These are phyloP conservation scores for Globisporangium canariense DNA, from an alignment of 352 stramenopile species.

Conservation along the genomic window DNA sequence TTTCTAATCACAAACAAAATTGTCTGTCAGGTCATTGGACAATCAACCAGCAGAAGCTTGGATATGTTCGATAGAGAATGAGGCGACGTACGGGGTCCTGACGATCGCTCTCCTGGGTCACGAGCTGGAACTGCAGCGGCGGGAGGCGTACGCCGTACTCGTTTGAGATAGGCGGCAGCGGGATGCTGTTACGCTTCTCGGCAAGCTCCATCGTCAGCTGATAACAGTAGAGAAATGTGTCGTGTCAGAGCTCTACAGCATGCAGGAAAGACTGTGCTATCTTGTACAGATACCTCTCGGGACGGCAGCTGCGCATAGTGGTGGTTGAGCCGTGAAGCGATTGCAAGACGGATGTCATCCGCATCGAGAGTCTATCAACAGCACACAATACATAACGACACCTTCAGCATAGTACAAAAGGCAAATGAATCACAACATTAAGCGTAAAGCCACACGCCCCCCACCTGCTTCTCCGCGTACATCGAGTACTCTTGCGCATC, in stretches of 20 bases:
- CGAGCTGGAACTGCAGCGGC: constrained; percentile 61
- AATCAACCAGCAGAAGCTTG: too few relatives aligned
- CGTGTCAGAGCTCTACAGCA: background rate
- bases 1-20: constrained; percentile 21
- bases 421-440: background rate
- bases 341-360: constrained; percentile 76
- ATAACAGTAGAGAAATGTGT: background rate
- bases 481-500: constrained; percentile 83
- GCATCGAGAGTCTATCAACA: constrained; percentile 49
- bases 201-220: constrained; percentile 86
- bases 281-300: constrained; percentile 42
- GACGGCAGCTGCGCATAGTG: constrained; percentile 73
- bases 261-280: background rate
- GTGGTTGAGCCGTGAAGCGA: constrained; percentile 74
- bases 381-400: background rate
- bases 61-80: too few relatives aligned
- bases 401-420: background rate
- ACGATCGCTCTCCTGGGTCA: constrained; percentile 68
- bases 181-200: constrained; percentile 79
- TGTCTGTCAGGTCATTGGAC: background rate
- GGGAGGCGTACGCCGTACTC: constrained; percentile 82
- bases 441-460: background rate
- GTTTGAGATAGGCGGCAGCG: constrained; percentile 71
- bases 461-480: constrained; percentile 71
- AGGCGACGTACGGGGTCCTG: constrained; percentile 39